Evolutionary conservation across 164 flowering plant genomes (phyloP).

Genomic region (Dillenia turbinata): DNA sequence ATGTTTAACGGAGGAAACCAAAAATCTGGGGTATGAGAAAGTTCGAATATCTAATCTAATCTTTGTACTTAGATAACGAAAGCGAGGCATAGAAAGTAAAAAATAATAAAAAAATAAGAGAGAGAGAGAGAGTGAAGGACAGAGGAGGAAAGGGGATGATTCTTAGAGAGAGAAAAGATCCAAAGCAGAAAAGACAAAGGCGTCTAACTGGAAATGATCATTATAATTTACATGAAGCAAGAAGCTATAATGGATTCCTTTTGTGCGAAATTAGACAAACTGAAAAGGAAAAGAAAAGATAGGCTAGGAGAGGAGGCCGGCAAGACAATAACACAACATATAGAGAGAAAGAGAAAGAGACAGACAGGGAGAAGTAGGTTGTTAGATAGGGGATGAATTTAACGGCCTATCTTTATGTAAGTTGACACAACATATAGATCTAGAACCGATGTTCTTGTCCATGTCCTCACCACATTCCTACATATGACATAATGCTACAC

Average conservation of each 20-base stretch:
- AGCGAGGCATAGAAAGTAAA: slow-evolving; percentile 10
- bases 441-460: too few relatives aligned
- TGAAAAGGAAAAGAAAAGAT: neutral
- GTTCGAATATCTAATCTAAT: too few relatives aligned
- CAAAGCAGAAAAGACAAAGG: slow-evolving; percentile 20
- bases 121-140: slow-evolving; percentile 1
- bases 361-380: neutral
- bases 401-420: neutral
- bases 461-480: too few relatives aligned
- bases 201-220: slow-evolving; percentile 3
- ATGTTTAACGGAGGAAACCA: too few relatives aligned
- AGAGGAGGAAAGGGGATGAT: neutral
- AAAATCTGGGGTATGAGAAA: too few relatives aligned
- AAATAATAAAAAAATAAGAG: neutral
- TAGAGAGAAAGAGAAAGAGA: neutral
- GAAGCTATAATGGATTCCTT: too few relatives aligned
- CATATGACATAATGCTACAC: too few relatives aligned
- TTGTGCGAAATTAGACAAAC: too few relatives aligned
- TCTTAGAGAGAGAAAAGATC: slow-evolving; percentile 7
- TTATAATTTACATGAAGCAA: too few relatives aligned
- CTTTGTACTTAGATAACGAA: neutral
- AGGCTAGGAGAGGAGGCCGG: neutral
- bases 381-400: neutral
- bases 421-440: too few relatives aligned
- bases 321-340: too few relatives aligned